Evolutionary conservation across 1,284 basidiomycete species (phyloP), one percentile per base, ranked within the genome.

Genomic region (Cryptococcus maquisensis): DNA sequence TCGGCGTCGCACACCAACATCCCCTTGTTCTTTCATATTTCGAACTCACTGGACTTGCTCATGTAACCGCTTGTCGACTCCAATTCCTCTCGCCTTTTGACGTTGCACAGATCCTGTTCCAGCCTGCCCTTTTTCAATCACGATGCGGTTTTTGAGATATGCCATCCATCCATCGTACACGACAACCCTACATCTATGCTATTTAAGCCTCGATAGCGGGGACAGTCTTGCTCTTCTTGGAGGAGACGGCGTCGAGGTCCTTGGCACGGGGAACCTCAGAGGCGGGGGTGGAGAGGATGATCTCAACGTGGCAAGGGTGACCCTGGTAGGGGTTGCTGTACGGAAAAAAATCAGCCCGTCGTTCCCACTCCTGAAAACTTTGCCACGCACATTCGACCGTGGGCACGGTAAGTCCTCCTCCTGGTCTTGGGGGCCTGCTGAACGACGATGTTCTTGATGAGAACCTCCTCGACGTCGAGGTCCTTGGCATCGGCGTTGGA

Each of bases 381-480:
- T 32, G 28, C 28, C 5, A 32, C 28, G 43, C 61, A 73, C 72
- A 90, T 93, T 71, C 90, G 87, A 85, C 90, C 90, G 79, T 94
- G 91, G 51, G 96, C 96, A 80, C 96, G 93, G 86, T 96, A 99
- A 66, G 96, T 99, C 77, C 96, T 90, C 73, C 96, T 91, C 79
- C 92, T 92, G 77, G 96, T 99, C 91, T 98, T 98, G 63, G 95
- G 96, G 65, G 96, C 96, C 81, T 98, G 95, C 78, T 99, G 89
- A 60, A 98, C 93, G 65, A 91, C 89, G 67, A 98, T 97, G 84
- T 88, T 96, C 83, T 89, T 93, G 83, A 99, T 95, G 75, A 80
- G 70, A 56, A 98, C 86, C 63, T 95, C 91, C 73, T 98, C 94
- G 60, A 89, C 81, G 56, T 93, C 88, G 61, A 99, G 82, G 78